Base-by-base conservation (phyloP, 2,329 filamentous ascomycete genomes). In the Pseudogymnoascus sp. region DNA sequence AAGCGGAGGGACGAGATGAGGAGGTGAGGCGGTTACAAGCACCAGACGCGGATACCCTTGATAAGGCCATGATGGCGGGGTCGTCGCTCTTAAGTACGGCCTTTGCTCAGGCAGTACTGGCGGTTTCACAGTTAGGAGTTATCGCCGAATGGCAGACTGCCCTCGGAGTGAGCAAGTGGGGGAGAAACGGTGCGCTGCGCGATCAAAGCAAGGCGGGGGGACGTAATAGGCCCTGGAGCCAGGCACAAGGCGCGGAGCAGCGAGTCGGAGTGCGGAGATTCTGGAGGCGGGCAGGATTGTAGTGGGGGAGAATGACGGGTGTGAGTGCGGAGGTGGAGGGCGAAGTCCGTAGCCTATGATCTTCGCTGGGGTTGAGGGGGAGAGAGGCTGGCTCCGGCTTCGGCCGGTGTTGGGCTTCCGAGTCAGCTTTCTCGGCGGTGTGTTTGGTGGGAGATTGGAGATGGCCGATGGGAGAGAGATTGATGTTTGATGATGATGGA, bases 241-340 rank as follows among this genome's bases (percentile, higher is more conserved):
- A 53, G 44, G 44, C 44, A 53, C 23, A 53, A 53, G 15, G 44
- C 44, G 23, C 26, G 23, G 44, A 10, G 7, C 19, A 53, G 23
- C 44, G 44, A 53, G 44, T 53, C 44, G 44, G 44, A 53, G 44
- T 53, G 44, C 44, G 44, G 44, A 53, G 44, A 53, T 50, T 50
- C 44, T 53, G 44, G 44, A 53, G 44, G 44, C 44, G 44, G 44
- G 44, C 44, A 53, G 44, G 50, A 73, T 71, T 40, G 71, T 61
- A 9, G 74, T 72, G 5, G 71, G 69, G 21, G 67, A 67, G 8
- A 74, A 68, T 2, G 74, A 74, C 69, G 70, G 69, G 61, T n/a
- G n/a, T n/a, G n/a, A n/a, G 69, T 69, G 61, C 19, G 23, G 53
- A 61, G 19, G 57, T 38, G 31, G 63, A 61, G 21, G 62, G 21